Evolutionary conservation across 2,329 filamentous ascomycete genomes (phyloP).

Genomic region (Fusarium proliferatum): DNA sequence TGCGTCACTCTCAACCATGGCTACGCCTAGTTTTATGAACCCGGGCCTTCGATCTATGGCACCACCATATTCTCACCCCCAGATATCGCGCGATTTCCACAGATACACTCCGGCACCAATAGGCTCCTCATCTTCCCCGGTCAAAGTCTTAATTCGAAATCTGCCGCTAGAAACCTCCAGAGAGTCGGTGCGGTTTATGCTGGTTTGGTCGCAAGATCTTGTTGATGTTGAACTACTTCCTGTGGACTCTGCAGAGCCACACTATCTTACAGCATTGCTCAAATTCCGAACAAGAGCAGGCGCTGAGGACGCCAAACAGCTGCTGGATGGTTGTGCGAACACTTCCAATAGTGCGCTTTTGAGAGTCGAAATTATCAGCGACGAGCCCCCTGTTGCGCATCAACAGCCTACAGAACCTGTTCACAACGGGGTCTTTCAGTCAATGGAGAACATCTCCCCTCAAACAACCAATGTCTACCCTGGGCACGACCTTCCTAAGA

Average conservation of each 20-base stretch:
- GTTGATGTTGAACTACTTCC: slow-evolving; percentile 63
- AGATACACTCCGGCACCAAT: slow-evolving; percentile 56
- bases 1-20: slow-evolving; percentile 52
- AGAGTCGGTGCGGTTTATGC: slow-evolving; percentile 66
- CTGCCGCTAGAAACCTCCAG: slow-evolving; percentile 66
- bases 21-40: slow-evolving; percentile 56
- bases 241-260: slow-evolving; percentile 61
- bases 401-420: slow-evolving; percentile 51
- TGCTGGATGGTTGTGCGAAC: slow-evolving; percentile 65
- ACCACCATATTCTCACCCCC: slow-evolving; percentile 49
- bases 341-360: slow-evolving; percentile 52
- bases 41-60: slow-evolving; percentile 52
- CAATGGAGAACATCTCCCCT: slow-evolving; percentile 70
- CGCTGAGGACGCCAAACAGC: slow-evolving; percentile 66
- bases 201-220: slow-evolving; percentile 68
- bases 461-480: slow-evolving; percentile 65
- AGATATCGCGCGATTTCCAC: slow-evolving; percentile 53
- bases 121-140: slow-evolving; percentile 50
- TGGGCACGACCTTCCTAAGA: slow-evolving; percentile 68
- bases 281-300: slow-evolving; percentile 64
- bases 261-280: slow-evolving; percentile 64
- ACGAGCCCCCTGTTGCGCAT: slow-evolving; percentile 49
- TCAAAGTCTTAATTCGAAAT: slow-evolving; percentile 63
- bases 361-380: slow-evolving; percentile 65
- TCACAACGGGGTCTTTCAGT: slow-evolving; percentile 69